Evolutionary conservation across 306 rosid species (phyloP), one percentile per base, ranked within the genome.

Genomic region (Luffa aegyptiaca): DNA sequence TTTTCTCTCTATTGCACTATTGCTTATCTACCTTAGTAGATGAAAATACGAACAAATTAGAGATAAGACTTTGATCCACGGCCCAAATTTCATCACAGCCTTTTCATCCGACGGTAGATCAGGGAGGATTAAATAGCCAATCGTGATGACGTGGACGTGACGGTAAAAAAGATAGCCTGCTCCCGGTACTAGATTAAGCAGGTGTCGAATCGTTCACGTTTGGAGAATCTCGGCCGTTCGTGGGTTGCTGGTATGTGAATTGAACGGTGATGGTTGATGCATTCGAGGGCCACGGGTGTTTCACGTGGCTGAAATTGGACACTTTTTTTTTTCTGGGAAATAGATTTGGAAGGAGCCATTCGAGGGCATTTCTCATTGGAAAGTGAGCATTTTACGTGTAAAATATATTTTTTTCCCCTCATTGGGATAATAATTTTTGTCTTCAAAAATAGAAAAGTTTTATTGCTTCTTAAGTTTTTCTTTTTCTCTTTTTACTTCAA

Each of bases 11-110:
- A 5, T 71, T 52, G 53, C 48, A 16, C 48, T 65, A 5, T 71
- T 52, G 53, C 56, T 70, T 42, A 62, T 76, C 66, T 65, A 33
- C 55, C 76, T 11, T 65, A 31, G 4, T 5, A 16, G 42, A 78
- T 51, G 79, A 76, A 84, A 68, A 73, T 49, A 49, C 45, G 59
- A 73, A 46, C 26, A 51, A 37, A 75, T 75, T 55, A 46, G 63
- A 85, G 93, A 89, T 88, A 89, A 89, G 90, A 86, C 75, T 33
- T 4, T 35, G 6, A 84, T 85, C 76, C 26, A 89, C 84, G 89
- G 90, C 6, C 53, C 9, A 18, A 0, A 12, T 55, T 45, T 46
- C 55, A 37, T 79, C 41, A 52, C 3, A 2, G 55, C 18, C 33
- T 49, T 75, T 37, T 13, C 42, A 90, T 91, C 93, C 1, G n/a